Evolutionary conservation across 139 green algal genomes (phyloP).

Genomic region (Chlorella vulgaris): DNA sequence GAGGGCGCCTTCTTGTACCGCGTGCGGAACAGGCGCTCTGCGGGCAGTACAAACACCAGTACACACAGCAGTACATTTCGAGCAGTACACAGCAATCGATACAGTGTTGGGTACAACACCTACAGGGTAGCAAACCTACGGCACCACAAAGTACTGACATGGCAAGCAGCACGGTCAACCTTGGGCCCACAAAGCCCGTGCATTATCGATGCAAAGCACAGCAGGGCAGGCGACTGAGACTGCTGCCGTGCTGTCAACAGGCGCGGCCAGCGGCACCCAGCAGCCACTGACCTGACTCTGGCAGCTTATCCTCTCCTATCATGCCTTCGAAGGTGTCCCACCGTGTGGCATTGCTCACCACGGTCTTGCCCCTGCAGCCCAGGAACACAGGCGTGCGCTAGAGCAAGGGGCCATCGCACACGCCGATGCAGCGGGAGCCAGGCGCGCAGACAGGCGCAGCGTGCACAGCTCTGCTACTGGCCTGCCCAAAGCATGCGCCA

Average conservation of each 20-base stretch:
- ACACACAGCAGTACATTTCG: neutral
- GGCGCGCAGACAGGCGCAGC: neutral
- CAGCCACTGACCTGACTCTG: conserved; percentile 59
- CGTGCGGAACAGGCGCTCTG: conserved; percentile 56
- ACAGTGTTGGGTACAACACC: neutral
- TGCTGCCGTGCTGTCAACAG: no score
- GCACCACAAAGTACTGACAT: no score
- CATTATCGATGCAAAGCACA: no score
- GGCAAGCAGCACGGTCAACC: no score
- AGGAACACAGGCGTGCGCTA: neutral
- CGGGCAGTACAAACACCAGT: neutral
- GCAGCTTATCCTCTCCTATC: conserved; percentile 72
- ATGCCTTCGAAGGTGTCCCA: conserved; percentile 95
- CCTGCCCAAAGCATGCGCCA: neutral
- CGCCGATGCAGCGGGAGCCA: neutral
- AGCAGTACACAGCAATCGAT: neutral
- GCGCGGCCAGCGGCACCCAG: no score
- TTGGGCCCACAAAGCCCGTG: no score
- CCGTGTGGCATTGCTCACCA: conserved; percentile 94
- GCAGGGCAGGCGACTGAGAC: no score
- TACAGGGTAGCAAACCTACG: neutral
- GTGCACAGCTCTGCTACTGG: neutral
- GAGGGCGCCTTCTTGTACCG: conserved; percentile 93
- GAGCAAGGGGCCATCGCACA: neutral
- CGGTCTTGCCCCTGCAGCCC: conserved; percentile 62